Percentiles rank a stretch among this genome's conserved stretches.
phyloP scores from a whole-genome alignment of 1,139 yeast species.

The Saccharomyces hybrid region DNA sequence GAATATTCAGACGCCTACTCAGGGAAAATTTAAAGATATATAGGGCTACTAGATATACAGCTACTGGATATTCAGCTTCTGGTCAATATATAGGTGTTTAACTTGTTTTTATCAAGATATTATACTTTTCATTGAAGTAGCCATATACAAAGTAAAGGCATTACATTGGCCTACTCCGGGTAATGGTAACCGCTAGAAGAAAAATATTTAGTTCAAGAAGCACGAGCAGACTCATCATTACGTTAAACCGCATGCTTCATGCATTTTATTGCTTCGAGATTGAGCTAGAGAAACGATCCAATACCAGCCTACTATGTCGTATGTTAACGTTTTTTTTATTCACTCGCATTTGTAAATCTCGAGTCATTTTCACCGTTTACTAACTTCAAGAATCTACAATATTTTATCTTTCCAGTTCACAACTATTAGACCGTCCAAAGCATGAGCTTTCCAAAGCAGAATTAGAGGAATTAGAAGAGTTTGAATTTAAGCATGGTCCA shows the following conservation, averaged over 20 bases:
- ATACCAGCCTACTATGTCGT: neutral
- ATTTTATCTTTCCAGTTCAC: conserved; percentile 40
- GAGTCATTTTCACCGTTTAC: neutral
- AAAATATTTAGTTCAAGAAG: too few species aligned
- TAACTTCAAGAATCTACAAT: neutral
- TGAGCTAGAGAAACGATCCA: neutral
- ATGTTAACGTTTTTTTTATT: neutral
- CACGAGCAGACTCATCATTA: neutral
- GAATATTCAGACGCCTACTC: neutral
- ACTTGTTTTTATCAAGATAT: too few species aligned
- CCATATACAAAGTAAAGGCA: too few species aligned
- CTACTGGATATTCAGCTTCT: too few species aligned
- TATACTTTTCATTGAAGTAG: too few species aligned
- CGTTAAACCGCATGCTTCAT: neutral
- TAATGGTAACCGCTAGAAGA: too few species aligned
- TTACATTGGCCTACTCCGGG: too few species aligned
- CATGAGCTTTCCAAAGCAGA: conserved; percentile 77
- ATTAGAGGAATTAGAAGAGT: conserved; percentile 75
- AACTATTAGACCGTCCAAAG: conserved; percentile 60
- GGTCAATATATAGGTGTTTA: too few species aligned
- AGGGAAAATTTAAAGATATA: too few species aligned
- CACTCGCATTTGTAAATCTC: neutral
- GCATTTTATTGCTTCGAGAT: neutral
- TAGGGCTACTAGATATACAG: too few species aligned
- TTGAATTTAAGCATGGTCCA: conserved; percentile 87